Evolutionary conservation across 2,329 filamentous ascomycete species (phyloP).

Genomic region (Sarocladium oryzae): DNA sequence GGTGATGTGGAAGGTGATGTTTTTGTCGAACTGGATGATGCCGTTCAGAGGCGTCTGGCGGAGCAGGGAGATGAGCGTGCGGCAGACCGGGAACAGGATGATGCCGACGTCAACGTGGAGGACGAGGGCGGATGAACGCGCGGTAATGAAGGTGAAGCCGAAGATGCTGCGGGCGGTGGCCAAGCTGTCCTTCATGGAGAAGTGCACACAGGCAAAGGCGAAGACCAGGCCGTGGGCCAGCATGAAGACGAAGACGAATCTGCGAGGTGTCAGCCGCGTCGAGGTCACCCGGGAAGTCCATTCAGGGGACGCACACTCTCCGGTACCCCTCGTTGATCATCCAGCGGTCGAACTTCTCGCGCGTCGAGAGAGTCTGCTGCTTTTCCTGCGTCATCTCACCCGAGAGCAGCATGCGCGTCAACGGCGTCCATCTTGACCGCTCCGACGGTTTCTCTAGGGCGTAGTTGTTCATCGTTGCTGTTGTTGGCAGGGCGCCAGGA

Average conservation of each 20-base stretch:
- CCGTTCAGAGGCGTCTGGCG: slow-evolving; percentile 78
- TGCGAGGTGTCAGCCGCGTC: slow-evolving; percentile 25
- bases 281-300: neutral
- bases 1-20: slow-evolving; percentile 81
- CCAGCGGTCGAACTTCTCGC: slow-evolving; percentile 75
- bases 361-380: slow-evolving; percentile 59
- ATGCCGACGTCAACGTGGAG: slow-evolving; percentile 78
- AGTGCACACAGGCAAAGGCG: slow-evolving; percentile 73
- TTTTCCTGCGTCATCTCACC: slow-evolving; percentile 73
- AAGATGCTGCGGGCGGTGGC: slow-evolving; percentile 60
- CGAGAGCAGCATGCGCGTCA: slow-evolving; percentile 76
- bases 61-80: slow-evolving; percentile 74
- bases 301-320: slow-evolving; percentile 54
- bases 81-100: slow-evolving; percentile 74
- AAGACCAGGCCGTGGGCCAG: slow-evolving; percentile 71
- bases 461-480: slow-evolving; percentile 21
- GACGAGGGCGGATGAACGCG: slow-evolving; percentile 66
- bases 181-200: slow-evolving; percentile 70
- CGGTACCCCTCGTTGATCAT: slow-evolving; percentile 86
- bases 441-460: slow-evolving; percentile 45
- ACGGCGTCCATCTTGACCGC: slow-evolving; percentile 73
- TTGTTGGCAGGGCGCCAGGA: neutral
- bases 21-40: slow-evolving; percentile 84
- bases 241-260: slow-evolving; percentile 72
- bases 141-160: slow-evolving; percentile 70